A percentile compares a stretch with the other conserved stretches of the same genome.
Conservation (phyloP, 495 filamentous ascomycete genomes). For the Coniosporium apollinis region DNA sequence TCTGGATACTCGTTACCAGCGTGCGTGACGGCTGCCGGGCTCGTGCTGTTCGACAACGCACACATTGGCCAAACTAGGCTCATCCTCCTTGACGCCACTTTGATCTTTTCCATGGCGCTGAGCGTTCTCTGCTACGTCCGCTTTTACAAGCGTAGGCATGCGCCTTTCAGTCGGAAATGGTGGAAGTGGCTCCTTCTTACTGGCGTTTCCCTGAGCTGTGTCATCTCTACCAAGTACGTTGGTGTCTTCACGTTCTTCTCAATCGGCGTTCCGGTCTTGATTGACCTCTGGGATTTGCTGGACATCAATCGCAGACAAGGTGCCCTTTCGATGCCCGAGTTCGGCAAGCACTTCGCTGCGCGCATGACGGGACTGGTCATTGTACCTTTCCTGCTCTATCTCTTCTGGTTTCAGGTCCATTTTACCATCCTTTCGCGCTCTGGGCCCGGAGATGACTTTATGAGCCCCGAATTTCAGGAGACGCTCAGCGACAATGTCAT, state of each 20-base stretch:
- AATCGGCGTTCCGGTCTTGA: conserved; percentile 79
- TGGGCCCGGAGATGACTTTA: conserved; percentile 95
- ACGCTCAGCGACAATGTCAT: conserved; percentile 88
- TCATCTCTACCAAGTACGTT: conserved; percentile 97
- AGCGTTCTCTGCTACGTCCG: conserved; percentile 86
- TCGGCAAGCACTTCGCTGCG: conserved; percentile 79
- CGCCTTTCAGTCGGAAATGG: conserved; percentile 86
- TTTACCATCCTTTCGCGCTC: conserved; percentile 78
- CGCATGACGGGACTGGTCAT: conserved; percentile 68
- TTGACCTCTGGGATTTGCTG: conserved; percentile 90
- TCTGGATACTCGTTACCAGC: conserved; percentile 92
- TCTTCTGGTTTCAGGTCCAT: conserved; percentile 99
- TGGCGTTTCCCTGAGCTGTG: conserved; percentile 84
- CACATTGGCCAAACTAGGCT: conserved; percentile 94
- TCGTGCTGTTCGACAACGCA: conserved; percentile 93
- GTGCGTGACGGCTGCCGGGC: conserved; percentile 65
- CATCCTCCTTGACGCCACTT: conserved; percentile 85
- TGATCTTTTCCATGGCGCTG: conserved; percentile 90
- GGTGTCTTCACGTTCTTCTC: conserved; percentile 95
- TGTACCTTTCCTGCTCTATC: conserved; percentile 89
- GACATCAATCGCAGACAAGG: conserved; percentile 70
- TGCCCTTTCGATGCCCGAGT: conserved; percentile 56
- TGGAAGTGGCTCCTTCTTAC: conserved; percentile 99
- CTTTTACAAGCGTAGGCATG: conserved; percentile 91
- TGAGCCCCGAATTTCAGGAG: conserved; percentile 96